phyloP scores from a whole-genome alignment of 2,329 filamentous ascomycete species.

The Ceratocystis huliohia region DNA sequence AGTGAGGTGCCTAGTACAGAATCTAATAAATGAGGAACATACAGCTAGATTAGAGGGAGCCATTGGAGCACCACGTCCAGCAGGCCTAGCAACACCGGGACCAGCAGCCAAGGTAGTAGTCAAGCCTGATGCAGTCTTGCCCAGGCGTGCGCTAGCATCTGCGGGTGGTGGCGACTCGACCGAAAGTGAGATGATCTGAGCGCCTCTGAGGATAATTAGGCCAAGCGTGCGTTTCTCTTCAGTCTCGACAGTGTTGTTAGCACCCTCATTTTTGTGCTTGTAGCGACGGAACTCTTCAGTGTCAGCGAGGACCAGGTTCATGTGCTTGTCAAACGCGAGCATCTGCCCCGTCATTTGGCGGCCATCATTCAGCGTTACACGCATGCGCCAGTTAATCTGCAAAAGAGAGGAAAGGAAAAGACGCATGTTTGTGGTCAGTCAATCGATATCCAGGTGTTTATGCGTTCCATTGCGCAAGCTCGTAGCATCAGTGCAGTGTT shows the following conservation, averaged over 20 bases:
- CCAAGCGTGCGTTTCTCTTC: constrained; percentile 98
- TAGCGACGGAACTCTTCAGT: constrained; percentile 94
- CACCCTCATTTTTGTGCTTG: constrained; percentile 64
- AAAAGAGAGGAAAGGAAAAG: constrained; percentile 3
- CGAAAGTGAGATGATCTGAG: constrained; percentile 85
- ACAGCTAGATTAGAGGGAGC: constrained; percentile 67
- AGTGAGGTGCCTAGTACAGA: not conserved
- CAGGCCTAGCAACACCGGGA: constrained; percentile 80
- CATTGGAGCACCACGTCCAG: constrained; percentile 60
- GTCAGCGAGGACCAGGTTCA: constrained; percentile 97
- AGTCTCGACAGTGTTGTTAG: constrained; percentile 62
- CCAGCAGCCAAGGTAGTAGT: constrained; percentile 65
- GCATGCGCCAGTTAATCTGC: constrained; percentile 99
- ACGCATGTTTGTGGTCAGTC: constrained; percentile 2
- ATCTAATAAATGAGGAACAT: constrained; percentile 25
- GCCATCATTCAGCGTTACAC: constrained; percentile 86
- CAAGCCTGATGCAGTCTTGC: constrained; percentile 56
- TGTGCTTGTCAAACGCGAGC: constrained; percentile 99
- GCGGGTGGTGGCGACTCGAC: constrained; percentile 92
- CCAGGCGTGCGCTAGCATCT: constrained; percentile 80
- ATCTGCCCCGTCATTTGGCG: constrained; percentile 96
- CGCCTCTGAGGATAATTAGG: constrained; percentile 84
- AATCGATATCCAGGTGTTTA: not conserved
- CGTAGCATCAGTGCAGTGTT: not conserved
- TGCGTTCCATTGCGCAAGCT: not conserved